Conservation (phyloP, 495 filamentous ascomycete genomes). For the Penicillium herquei region DNA sequence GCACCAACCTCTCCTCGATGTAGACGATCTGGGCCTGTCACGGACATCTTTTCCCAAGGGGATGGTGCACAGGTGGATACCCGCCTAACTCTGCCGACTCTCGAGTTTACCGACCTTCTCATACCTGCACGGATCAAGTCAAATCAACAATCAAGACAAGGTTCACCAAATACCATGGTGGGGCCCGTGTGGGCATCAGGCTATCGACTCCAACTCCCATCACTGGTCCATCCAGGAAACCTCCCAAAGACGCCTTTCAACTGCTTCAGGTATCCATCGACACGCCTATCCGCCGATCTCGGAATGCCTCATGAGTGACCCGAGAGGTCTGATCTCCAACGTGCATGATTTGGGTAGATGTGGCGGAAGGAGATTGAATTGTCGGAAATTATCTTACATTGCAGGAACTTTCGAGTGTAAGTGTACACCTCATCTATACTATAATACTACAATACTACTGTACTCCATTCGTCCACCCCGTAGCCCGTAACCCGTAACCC, state of each 20-base stretch:
- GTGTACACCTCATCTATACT: too few species aligned
- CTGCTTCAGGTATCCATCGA: slow-evolving; percentile 24
- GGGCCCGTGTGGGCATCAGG: slow-evolving; percentile 20
- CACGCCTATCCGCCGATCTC: slow-evolving; percentile 41
- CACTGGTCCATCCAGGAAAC: slow-evolving; percentile 16
- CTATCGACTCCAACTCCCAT: slow-evolving; percentile 10
- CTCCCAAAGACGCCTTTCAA: slow-evolving; percentile 5
- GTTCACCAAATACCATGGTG: slow-evolving; percentile 24
- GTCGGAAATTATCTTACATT: background rate
- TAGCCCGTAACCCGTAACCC: too few species aligned
- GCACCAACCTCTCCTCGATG: background rate
- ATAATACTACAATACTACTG: too few species aligned
- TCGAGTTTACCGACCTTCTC: slow-evolving; percentile 7
- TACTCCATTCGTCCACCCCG: too few species aligned
- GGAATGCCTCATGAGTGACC: slow-evolving; percentile 18
- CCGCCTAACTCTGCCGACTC: slow-evolving; percentile 22
- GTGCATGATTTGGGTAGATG: background rate
- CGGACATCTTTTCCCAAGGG: background rate
- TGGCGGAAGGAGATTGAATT: background rate
- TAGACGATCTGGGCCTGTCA: background rate
- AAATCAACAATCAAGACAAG: slow-evolving; percentile 9
- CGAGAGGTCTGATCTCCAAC: slow-evolving; percentile 26
- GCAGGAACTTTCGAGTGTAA: too few species aligned
- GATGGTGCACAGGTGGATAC: slow-evolving; percentile 7
- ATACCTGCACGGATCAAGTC: background rate